Evolutionary conservation across 1,284 basidiomycete species (phyloP).

Genomic region (Mycena citricolor): DNA sequence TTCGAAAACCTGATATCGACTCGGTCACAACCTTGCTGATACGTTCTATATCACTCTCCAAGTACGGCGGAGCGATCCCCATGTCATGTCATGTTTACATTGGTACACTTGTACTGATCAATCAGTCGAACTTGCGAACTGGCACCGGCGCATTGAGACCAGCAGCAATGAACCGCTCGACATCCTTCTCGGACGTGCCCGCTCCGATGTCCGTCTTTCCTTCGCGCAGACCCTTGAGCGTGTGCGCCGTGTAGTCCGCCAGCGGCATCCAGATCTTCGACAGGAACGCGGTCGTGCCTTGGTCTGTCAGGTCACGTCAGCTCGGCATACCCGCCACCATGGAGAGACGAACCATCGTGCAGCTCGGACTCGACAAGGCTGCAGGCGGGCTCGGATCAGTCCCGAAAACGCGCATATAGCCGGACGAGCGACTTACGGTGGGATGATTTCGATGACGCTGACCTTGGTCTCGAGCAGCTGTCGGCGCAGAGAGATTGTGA

Average conservation of each 20-base stretch:
- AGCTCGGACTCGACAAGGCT: constrained; percentile 66
- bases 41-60: too few relatives aligned
- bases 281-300: constrained; percentile 48
- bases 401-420: not conserved
- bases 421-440: constrained; percentile 50
- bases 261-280: constrained; percentile 63
- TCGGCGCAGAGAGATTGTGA: constrained; percentile 46
- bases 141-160: too few relatives aligned
- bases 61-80: too few relatives aligned
- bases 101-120: too few relatives aligned
- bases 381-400: constrained; percentile 7
- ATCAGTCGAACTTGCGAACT: too few relatives aligned
- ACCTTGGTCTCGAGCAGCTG: constrained; percentile 53
- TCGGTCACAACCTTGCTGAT: too few relatives aligned
- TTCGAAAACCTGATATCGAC: too few relatives aligned
- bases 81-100: too few relatives aligned
- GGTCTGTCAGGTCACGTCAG: constrained; percentile 35
- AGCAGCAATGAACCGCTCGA: too few relatives aligned
- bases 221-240: constrained; percentile 47
- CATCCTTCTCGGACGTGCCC: constrained; percentile 29
- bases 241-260: constrained; percentile 45
- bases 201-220: constrained; percentile 44
- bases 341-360: constrained; percentile 48
- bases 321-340: not conserved
- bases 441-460: constrained; percentile 58